Evolutionary conservation across 768 basidiomycete genomes (phyloP), one percentile per base, ranked within the genome.

Genomic region (Hydnomerulius pinastri): DNA sequence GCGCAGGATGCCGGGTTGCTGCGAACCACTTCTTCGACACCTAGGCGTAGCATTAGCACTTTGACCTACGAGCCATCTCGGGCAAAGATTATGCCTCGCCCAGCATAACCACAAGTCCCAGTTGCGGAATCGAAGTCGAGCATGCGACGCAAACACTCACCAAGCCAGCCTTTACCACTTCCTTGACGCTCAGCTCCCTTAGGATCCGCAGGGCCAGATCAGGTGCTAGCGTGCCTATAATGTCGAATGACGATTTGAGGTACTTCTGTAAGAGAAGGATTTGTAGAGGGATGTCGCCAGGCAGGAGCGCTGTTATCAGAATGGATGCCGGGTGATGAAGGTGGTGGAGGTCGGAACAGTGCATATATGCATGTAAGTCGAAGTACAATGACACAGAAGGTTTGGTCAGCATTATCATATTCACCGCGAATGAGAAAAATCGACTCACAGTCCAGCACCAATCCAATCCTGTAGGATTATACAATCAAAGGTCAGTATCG

Each of bases 241-340:
- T 77, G 62, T 96, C 93, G 59, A 90, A 90, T 6, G 90, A 87
- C 11, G 87, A 87, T 58, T 78, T 82, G 29, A 81, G 79, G 57
- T 96, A 94, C 66, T 92, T 91, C 67, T 93, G 82, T 15, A 96
- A 79, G 2, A 91, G 80, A 1, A 87, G 77, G 37, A 95, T 91
- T 65, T 93, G 92, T 6, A 90, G 75, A 10, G 81, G 82, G 27
- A 94, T 89, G 58, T 94, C 92, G 27, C 90, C 90, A 0, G 92
- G 92, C 55, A 90, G 75, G 67, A 86, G 83, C 10, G 87, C 88
- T 88, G n/a, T n/a, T n/a, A n/a, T n/a, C n/a, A n/a, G n/a, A n/a
- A n/a, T n/a, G n/a, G n/a, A n/a, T n/a, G n/a, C n/a, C n/a, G n/a
- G n/a, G n/a, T n/a, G n/a, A n/a, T n/a, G n/a, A n/a, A n/a, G n/a